A percentile compares a stretch with the other conserved stretches of the same genome.
phyloP scores from a whole-genome alignment of 2,329 filamentous ascomycete species.

The Alternaria viburni region DNA sequence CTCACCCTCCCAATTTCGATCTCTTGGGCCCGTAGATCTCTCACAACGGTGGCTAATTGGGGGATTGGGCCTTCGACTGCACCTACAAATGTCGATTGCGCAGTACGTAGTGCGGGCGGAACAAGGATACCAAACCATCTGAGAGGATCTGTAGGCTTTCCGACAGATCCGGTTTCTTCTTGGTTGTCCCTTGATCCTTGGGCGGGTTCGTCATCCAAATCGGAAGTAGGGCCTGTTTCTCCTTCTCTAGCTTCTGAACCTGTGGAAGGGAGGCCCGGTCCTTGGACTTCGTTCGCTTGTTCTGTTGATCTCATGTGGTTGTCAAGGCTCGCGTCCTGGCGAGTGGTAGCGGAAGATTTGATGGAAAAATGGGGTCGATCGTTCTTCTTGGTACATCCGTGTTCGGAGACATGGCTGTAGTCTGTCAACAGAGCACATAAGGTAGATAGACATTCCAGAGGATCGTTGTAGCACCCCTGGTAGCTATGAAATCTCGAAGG shows the following conservation, averaged over 20 bases:
- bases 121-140: conserved; percentile 63
- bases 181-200: neutral
- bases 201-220: neutral
- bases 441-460: neutral
- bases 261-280: neutral
- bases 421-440: neutral
- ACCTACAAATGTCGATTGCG: conserved; percentile 65
- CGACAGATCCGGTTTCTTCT: neutral
- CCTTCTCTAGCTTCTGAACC: neutral
- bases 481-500: no score
- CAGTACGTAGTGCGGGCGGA: conserved; percentile 57
- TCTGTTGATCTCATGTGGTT: neutral
- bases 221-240: neutral
- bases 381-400: conserved; percentile 17
- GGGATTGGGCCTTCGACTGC: conserved; percentile 66
- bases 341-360: neutral
- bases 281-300: neutral
- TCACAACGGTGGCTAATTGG: conserved; percentile 62
- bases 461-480: neutral
- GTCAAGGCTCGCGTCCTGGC: neutral
- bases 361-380: conserved; percentile 5
- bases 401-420: conserved; percentile 1
- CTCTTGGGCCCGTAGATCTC: conserved; percentile 69
- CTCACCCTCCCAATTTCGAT: conserved; percentile 68
- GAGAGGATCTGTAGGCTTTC: conserved; percentile 58